Evolutionary conservation across 371 early-diverging fungal genomes (phyloP).

Genomic region (Mucor piriformis): DNA sequence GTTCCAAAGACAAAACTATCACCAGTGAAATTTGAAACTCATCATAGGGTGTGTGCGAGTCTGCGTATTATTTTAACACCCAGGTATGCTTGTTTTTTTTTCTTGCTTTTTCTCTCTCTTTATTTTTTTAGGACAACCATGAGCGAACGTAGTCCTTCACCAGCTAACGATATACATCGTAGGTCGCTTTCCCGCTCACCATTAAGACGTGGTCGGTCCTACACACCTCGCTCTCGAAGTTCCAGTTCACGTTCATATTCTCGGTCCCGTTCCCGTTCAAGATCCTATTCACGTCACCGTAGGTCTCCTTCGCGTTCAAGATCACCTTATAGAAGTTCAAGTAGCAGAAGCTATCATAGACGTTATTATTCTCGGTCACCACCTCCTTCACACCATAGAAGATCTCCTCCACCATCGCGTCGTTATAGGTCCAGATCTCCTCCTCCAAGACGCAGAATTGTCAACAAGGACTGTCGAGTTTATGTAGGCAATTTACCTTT

Average conservation of each 20-base stretch:
- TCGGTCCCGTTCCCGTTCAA: conserved; percentile 25
- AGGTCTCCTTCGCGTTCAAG: conserved; percentile 17
- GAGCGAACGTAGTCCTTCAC: conserved; percentile 18
- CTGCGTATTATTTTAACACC: background rate
- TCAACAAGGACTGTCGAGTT: conserved; percentile 33
- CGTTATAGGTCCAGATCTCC: conserved; percentile 29
- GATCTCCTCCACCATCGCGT: conserved; percentile 17
- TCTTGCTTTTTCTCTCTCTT: background rate
- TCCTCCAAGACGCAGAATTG: conserved; percentile 9
- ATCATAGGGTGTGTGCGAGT: too few relatives aligned
- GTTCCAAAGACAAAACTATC: too few relatives aligned
- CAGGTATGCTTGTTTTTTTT: background rate
- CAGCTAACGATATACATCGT: background rate
- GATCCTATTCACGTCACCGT: conserved; percentile 20
- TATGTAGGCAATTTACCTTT: conserved; percentile 71
- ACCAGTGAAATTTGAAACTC: too few relatives aligned
- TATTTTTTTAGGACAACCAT: conserved; percentile 2
- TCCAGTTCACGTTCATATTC: conserved; percentile 27
- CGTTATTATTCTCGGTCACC: conserved; percentile 31
- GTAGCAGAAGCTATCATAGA: conserved; percentile 10
- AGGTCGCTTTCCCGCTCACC: conserved; percentile 12
- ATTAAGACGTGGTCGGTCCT: conserved; percentile 14
- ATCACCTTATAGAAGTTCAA: conserved; percentile 12
- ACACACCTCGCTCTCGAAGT: conserved; percentile 27
- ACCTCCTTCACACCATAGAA: conserved; percentile 22